Conservation (phyloP, 305 asterid species). For the Rubia occidens region DNA sequence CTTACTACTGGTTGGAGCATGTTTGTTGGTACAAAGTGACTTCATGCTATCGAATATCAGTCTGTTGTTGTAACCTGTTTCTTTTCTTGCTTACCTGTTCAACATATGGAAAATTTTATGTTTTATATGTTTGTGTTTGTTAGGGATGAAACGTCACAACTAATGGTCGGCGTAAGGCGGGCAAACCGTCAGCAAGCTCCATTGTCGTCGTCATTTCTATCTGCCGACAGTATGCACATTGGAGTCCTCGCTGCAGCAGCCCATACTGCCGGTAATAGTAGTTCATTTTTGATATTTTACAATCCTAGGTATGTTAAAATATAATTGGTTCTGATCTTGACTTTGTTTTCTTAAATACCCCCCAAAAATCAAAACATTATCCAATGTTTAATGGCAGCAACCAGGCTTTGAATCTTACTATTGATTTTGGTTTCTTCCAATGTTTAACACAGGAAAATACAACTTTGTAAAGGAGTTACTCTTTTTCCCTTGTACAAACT, state of each 20-base stretch:
- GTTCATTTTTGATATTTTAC: conserved; percentile 67
- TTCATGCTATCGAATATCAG: conserved; percentile 35
- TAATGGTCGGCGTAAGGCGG: conserved; percentile 83
- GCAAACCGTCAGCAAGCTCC: conserved; percentile 77
- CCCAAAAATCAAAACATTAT: too few species aligned
- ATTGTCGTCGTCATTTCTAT: conserved; percentile 76
- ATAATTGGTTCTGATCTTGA: not conserved
- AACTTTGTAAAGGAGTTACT: too few species aligned
- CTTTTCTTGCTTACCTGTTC: not conserved
- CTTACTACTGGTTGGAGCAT: conserved; percentile 95
- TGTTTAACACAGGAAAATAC: too few species aligned
- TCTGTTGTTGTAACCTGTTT: not conserved
- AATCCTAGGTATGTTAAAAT: conserved; percentile 58
- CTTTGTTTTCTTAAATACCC: too few species aligned
- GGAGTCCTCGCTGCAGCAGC: conserved; percentile 97
- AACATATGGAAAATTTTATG: not conserved
- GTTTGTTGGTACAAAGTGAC: conserved; percentile 92
- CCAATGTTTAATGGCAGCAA: too few species aligned
- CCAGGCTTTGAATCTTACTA: too few species aligned
- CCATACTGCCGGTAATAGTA: conserved; percentile 84
- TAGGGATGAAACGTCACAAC: conserved; percentile 75
- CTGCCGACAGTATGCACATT: conserved; percentile 95
- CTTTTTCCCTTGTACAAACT: too few species aligned
- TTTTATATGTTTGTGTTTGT: not conserved
- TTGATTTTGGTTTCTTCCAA: too few species aligned